Evolutionary conservation across 352 stramenopile genomes (phyloP).

Genomic region (Thalassiosira livingstoniorum): DNA sequence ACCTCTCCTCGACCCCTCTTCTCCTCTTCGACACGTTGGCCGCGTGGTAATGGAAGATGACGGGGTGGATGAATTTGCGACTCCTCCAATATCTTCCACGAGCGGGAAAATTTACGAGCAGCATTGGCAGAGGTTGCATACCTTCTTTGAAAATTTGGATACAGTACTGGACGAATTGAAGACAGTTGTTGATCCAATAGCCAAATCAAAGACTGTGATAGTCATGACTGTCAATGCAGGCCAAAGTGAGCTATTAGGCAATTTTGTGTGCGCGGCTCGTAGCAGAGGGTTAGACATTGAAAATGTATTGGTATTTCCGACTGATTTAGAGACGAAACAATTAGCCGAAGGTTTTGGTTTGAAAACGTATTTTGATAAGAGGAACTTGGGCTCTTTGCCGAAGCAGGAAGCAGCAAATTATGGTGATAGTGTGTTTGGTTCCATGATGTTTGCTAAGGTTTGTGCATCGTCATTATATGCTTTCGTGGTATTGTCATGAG

Average conservation of each 20-base stretch:
- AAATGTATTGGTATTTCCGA: slow-evolving; percentile 72
- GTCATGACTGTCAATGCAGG: slow-evolving; percentile 82
- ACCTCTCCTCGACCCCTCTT: background rate
- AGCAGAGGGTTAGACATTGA: slow-evolving; percentile 50
- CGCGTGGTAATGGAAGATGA: slow-evolving; percentile 45
- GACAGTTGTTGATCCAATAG: slow-evolving; percentile 51
- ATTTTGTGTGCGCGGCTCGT: slow-evolving; percentile 64
- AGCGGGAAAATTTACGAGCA: slow-evolving; percentile 20
- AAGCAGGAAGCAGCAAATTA: slow-evolving; percentile 58
- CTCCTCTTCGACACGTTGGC: slow-evolving; percentile 46
- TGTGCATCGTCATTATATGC: too few relatives aligned
- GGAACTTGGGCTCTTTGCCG: slow-evolving; percentile 57
- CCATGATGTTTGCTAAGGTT: slow-evolving; percentile 82
- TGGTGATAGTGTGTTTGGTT: slow-evolving; percentile 67
- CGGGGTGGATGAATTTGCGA: slow-evolving; percentile 54
- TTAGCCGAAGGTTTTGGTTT: slow-evolving; percentile 56
- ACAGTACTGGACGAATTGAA: slow-evolving; percentile 52
- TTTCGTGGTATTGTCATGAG: too few relatives aligned
- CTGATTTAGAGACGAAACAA: slow-evolving; percentile 52
- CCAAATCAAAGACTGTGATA: slow-evolving; percentile 65
- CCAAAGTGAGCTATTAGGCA: slow-evolving; percentile 65
- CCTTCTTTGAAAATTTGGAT: slow-evolving; percentile 60
- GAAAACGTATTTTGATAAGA: slow-evolving; percentile 50
- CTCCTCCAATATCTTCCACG: slow-evolving; percentile 44
- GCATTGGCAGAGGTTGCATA: slow-evolving; percentile 65